Evolutionary conservation across 139 green algal species (phyloP), one percentile per base, ranked within the genome.

Genomic region (Tetraselmis striata): DNA sequence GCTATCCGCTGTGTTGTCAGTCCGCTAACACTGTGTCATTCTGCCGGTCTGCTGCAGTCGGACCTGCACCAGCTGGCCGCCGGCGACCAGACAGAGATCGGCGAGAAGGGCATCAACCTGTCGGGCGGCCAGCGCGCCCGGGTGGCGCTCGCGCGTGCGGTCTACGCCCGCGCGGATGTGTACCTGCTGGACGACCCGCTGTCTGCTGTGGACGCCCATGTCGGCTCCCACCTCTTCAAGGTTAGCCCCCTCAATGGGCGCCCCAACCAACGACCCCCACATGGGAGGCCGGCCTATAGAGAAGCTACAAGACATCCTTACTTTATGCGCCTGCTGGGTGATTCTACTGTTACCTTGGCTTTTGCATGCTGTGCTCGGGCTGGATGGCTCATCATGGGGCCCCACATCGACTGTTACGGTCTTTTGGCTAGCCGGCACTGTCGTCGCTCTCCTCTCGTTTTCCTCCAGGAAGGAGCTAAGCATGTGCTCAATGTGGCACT

Each of bases 31-130:
- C n/a, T n/a, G n/a, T n/a, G n/a, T n/a, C n/a, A n/a, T 67, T 67
- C 45, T 67, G 88, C 89, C 0, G 94, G 90, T 77, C 90, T 87
- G 11, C 88, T 98, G 82, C 59, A 80, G 26, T 82, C 89, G 5
- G 94, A 98, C 84, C 80, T 98, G 67, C 84, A 91, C 24, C 29
- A 84, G 45, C 85, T 98, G 80, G 89, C 93, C 1, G 91, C 86
- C 28, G 95, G 95, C 0, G 95, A 97, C 76, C 28, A 80, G 1
- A 96, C 95, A 1, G 92, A 98, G 87, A 88, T 98, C 2, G 95
- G 94, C 11, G 95, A 98, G 88, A 80, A 90, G 1, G 95, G 95
- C 27, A 88, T 98, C 58, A 98, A 96, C 59, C 90, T 99, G 75
- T 93, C 83, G 1, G 96, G 90, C 29, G 93, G 93, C 18, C 93